A percentile compares a stretch with the other conserved stretches of the same genome.
phyloP scores from a whole-genome alignment of 2,329 filamentous ascomycete species.

The Drechslera avenae region DNA sequence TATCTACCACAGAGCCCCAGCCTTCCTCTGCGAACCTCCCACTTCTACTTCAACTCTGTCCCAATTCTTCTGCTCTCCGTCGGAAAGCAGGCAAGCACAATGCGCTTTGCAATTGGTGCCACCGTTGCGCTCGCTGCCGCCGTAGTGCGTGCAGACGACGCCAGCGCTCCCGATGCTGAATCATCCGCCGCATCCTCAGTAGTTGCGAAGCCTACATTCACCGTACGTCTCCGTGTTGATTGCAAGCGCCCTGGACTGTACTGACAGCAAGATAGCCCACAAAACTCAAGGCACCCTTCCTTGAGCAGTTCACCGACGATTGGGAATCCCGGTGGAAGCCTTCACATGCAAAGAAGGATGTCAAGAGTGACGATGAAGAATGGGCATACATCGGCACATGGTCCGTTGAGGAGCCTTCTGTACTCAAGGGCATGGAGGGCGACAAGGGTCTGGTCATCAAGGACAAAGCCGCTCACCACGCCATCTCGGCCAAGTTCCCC shows the following conservation, averaged over 20 bases:
- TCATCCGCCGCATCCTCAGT: constrained; percentile 64
- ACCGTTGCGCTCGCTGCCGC: constrained; percentile 72
- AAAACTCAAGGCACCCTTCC: constrained; percentile 86
- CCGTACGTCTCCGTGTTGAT: constrained; percentile 64
- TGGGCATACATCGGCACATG: constrained; percentile 98
- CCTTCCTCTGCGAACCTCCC: constrained; percentile 19
- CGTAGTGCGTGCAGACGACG: constrained; percentile 70
- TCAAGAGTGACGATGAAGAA: constrained; percentile 76
- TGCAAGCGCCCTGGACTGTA: not conserved
- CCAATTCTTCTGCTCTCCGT: constrained; percentile 38
- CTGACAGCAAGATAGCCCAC: constrained; percentile 69
- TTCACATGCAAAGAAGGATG: constrained; percentile 95
- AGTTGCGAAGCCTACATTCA: constrained; percentile 79
- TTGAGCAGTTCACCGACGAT: constrained; percentile 97
- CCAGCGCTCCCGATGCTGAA: constrained; percentile 53
- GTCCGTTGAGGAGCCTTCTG: constrained; percentile 90
- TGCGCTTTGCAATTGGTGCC: constrained; percentile 73
- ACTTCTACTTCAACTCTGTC: constrained; percentile 22
- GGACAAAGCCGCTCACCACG: constrained; percentile 96
- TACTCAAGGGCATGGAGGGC: constrained; percentile 89
- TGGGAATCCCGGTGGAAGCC: constrained; percentile 94
- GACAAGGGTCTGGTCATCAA: constrained; percentile 98
- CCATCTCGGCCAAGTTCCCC: constrained; percentile 98
- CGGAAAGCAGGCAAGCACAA: constrained; percentile 43
- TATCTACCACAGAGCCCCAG: constrained; percentile 31